Base-by-base conservation (phyloP, 2,329 filamentous ascomycete genomes). In the Fusarium subtropicale region DNA sequence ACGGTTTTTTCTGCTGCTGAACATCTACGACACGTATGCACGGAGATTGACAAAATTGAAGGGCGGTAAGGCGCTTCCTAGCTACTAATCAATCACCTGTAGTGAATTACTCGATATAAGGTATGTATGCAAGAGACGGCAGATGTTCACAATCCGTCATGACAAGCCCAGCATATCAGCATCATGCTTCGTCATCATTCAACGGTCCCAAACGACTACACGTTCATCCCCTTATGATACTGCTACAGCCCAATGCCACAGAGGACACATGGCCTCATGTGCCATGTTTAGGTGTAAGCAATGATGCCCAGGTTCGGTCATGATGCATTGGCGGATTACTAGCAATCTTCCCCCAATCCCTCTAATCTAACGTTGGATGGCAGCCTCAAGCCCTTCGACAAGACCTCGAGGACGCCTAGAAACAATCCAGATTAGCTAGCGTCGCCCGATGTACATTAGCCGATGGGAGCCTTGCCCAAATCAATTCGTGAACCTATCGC, bases 171-270 rank as follows among this genome's bases (percentile, higher is more conserved):
- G 34, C 30, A 59, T 13, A 42, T 33, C 47, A 52, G 28, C 57
- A 68, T 71, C 68, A 66, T 66, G 54, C 42, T 69, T 71, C 68
- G 60, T 69, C 68, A 71, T 69, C 38, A 42, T 54, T 24, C n/a
- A 64, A 56, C 41, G 22, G 44, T 56, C 63, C 44, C 62, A 44
- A 58, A 53, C 34, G 24, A 39, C 56, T 50, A 41, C 54, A 54
- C 31, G 54, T 47, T 42, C 34, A 42, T 57, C 34, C 39, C 13
- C 53, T 26, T 24, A 39, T 34, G 28, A 31, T 48, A 38, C 16
- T 51, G 16, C 30, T 28, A 33, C 48, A 31, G 24, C 30, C 45
- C 18, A 36, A 38, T 46, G 34, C 31, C 31, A 34, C 18, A 30
- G 53, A 42, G 33, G 41, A 42, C 45, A 55, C 50, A 48, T 52